These are phyloP conservation scores for Phytophthora cryptogea DNA, from an alignment of 352 stramenopile genomes.

Conservation along the genomic window DNA sequence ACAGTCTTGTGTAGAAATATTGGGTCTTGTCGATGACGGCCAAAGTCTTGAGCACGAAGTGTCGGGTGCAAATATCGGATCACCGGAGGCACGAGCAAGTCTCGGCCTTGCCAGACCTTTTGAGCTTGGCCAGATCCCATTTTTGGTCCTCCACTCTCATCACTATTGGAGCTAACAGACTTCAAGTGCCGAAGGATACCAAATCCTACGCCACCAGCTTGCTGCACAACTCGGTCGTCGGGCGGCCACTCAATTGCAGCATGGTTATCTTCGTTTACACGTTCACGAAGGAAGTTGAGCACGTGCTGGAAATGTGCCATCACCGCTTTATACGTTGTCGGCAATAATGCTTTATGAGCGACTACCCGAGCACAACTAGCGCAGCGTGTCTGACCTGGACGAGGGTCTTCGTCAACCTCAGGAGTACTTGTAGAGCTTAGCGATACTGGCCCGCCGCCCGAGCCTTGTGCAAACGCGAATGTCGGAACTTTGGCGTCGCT, in stretches of 20 bases:
- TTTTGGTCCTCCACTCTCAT: constrained; percentile 13
- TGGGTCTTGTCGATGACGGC: constrained; percentile 89
- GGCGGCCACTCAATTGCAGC: constrained; percentile 89
- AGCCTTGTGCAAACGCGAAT: constrained; percentile 48
- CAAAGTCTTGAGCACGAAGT: constrained; percentile 84
- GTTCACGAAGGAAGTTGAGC: constrained; percentile 61
- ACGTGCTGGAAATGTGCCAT: constrained; percentile 94
- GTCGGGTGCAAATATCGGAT: constrained; percentile 91
- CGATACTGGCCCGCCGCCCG: constrained; percentile 19
- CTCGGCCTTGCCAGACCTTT: constrained; percentile 31
- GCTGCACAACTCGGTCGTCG: constrained; percentile 82
- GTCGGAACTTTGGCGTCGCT: constrained; percentile 67
- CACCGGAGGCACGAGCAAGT: constrained; percentile 91
- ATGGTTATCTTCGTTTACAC: constrained; percentile 49
- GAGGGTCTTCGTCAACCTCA: constrained; percentile 26
- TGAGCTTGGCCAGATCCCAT: constrained; percentile 1
- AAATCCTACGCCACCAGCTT: constrained; percentile 93
- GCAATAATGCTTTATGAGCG: constrained; percentile 75
- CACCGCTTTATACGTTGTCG: constrained; percentile 94
- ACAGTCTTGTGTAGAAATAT: constrained; percentile 95
- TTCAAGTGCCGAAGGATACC: constrained; percentile 62
- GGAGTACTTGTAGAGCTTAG: constrained; percentile 14
- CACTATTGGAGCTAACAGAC: constrained; percentile 12
- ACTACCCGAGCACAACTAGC: constrained; percentile 82
- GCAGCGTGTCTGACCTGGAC: constrained; percentile 58